Base-by-base conservation (phyloP, 2,329 filamentous ascomycete species). In the Scedosporium minutisporum region DNA sequence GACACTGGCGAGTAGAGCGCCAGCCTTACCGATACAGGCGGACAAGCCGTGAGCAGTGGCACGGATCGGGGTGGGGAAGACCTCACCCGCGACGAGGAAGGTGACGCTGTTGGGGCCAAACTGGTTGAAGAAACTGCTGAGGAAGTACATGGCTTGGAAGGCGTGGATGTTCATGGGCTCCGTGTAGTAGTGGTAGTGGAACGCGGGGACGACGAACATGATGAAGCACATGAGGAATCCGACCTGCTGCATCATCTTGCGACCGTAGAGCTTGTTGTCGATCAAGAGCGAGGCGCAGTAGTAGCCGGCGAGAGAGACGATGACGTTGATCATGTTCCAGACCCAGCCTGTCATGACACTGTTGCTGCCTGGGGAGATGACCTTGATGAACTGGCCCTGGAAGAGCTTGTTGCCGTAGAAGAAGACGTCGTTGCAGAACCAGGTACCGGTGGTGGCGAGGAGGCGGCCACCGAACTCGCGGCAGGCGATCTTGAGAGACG, bases 401-500 rank as follows among this genome's bases (percentile, higher is more conserved):
- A 97, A 97, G 62, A 97, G 87, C 83, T 96, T 97, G 87, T 96
- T 97, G 69, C 93, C 93, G 79, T 97, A 97, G 81, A 97, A 97
- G 83, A 97, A 97, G 67, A 97, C 89, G 71, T 97, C 93, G 75
- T 97, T 97, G 78, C 88, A 90, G 76, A 93, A 97, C 93, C 93
- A 97, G 42, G 87, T 85, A 63, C 90, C 90, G 10, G 93, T 87
- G 21, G 93, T 97, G 59, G 93, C 93, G 21, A 96, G 71, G 25
- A 97, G 78, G 68, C 93, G 91, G 61, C 89, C 88, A 58, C 92
- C 91, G 68, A 97, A 97, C 78, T 96, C 86, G 63, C 77, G 83
- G 76, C 93, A 85, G 57, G 91, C 93, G 70, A 91, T 79, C 68
- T 83, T 84, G 62, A 97, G 82, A 29, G 93, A 96, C 69, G 88